Evolutionary conservation across 371 early-diverging fungal species (phyloP), one percentile per base, ranked within the genome.

Genomic region (Mortierella sp.): DNA sequence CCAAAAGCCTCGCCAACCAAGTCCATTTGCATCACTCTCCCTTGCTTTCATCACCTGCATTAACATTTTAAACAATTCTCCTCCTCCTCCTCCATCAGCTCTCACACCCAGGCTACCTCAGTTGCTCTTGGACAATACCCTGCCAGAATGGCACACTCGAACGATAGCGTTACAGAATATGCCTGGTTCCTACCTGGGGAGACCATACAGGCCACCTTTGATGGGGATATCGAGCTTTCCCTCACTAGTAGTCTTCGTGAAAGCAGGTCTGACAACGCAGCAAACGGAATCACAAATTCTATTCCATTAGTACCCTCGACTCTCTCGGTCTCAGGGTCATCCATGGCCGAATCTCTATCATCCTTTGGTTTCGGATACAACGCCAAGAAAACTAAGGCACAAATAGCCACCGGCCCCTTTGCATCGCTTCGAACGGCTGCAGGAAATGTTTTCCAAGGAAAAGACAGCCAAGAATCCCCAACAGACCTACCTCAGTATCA

Each of bases 171-270:
- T 6, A 11, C 49, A n/a, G 37, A n/a, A n/a, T 39, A 51, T 49
- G 10, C 59, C 20, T 72, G 72, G 75, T 35, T 68, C 59, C 54
- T 77, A 4, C 68, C 68, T 5, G 77, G 77, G 32, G 77, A 77
- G 43, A 51, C 68, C n/a, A 59, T 62, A 20, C 68, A 68, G 58
- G 68, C 68, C 6, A 11, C 47, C 40, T 72, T 68, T 64, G 64
- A 58, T 14, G 55, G 62, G 14, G 59, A 54, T 40, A 28, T 75
- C 32, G 70, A 61, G 55, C 60, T 75, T 69, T 60, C 26, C 55
- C 61, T 35, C 1, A n/a, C 24, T 5, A 30, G 37, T 24, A 52
- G 26, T 22, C 20, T 35, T 30, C n/a, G 18, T 59, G 67, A 67
- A 8, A 20, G 12, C 35, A 26, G 45, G 39, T 12, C 51, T 18